Evolutionary conservation across 345 rosid genomes (phyloP).

Genomic region (Barbarea vulgaris): DNA sequence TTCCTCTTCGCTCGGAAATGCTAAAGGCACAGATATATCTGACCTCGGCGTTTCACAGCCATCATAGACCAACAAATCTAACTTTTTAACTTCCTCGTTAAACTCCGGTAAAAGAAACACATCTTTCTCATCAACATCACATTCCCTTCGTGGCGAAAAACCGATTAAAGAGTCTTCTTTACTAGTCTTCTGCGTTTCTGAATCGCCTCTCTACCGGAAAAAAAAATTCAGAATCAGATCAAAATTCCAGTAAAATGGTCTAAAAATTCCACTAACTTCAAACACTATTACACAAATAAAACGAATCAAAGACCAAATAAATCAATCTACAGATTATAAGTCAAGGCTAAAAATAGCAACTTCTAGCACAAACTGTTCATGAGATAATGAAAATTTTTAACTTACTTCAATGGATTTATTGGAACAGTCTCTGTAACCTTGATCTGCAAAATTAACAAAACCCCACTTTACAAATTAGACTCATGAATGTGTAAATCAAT

Average conservation of each 20-base stretch:
- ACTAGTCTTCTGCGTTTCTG: conserved; percentile 35
- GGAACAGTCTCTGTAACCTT: conserved; percentile 22
- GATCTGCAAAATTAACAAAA: conserved; percentile 38
- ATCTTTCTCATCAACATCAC: conserved; percentile 45
- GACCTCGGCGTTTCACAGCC: conserved; percentile 45
- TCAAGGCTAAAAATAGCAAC: conserved; percentile 26
- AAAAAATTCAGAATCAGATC: not conserved
- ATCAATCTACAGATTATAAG: not conserved
- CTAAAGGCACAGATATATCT: conserved; percentile 48
- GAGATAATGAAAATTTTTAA: not conserved
- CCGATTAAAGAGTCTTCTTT: conserved; percentile 33
- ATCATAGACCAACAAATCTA: conserved; percentile 42
- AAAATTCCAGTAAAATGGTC: not conserved
- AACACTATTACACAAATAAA: not conserved
- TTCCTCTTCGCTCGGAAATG: conserved; percentile 47
- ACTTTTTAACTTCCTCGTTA: conserved; percentile 52
- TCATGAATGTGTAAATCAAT: conserved; percentile 1
- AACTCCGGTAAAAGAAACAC: conserved; percentile 62
- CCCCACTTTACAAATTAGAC: not conserved
- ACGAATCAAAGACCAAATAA: not conserved
- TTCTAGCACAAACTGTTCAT: not conserved
- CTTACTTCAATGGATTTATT: conserved; percentile 24
- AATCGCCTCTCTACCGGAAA: conserved; percentile 37
- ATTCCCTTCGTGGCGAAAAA: conserved; percentile 47
- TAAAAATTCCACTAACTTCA: not conserved